These are phyloP conservation scores for Rhynchospora pubera DNA, from an alignment of 176 grass and related monocot genomes.

Conservation along the genomic window DNA sequence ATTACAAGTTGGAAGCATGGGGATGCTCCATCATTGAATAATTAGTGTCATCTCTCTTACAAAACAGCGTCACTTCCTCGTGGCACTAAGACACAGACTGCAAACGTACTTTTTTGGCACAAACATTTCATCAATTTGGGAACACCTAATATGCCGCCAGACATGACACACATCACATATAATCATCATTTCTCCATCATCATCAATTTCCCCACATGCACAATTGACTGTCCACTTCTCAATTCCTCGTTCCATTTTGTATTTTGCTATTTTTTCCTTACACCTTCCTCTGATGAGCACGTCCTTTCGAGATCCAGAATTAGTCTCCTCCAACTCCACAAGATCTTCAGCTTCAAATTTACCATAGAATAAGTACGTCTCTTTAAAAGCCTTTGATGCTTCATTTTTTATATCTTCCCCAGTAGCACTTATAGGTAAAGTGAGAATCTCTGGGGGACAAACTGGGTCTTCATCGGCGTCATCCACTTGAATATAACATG, in stretches of 20 bases:
- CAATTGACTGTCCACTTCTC: conserved; percentile 67
- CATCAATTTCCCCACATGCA: conserved; percentile 56
- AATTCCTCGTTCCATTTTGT: conserved; percentile 53
- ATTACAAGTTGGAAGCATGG: no score
- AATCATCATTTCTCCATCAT: conserved; percentile 79
- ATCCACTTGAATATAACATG: conserved; percentile 38
- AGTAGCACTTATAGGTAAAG: conserved; percentile 39
- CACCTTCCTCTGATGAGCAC: conserved; percentile 37
- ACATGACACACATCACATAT: conserved; percentile 58
- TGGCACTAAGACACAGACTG: conserved; percentile 30
- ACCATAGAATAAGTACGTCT: conserved; percentile 52
- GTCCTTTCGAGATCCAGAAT: conserved; percentile 22
- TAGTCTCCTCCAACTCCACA: conserved; percentile 32
- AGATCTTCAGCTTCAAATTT: conserved; percentile 42
- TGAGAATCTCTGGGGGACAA: conserved; percentile 38
- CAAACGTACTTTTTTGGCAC: conserved; percentile 57
- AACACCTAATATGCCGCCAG: conserved; percentile 74
- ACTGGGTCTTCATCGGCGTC: conserved; percentile 30
- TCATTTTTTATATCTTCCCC: conserved; percentile 59
- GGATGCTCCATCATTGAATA: background rate
- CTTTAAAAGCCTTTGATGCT: conserved; percentile 33
- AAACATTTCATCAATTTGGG: conserved; percentile 53
- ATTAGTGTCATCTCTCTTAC: background rate
- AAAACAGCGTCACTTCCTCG: background rate
- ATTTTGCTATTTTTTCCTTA: conserved; percentile 30